Percentiles rank a stretch among this genome's conserved stretches.
Evolutionary conservation across 169 alveolate species (phyloP).

Genomic region (Cystoisospora suis): DNA sequence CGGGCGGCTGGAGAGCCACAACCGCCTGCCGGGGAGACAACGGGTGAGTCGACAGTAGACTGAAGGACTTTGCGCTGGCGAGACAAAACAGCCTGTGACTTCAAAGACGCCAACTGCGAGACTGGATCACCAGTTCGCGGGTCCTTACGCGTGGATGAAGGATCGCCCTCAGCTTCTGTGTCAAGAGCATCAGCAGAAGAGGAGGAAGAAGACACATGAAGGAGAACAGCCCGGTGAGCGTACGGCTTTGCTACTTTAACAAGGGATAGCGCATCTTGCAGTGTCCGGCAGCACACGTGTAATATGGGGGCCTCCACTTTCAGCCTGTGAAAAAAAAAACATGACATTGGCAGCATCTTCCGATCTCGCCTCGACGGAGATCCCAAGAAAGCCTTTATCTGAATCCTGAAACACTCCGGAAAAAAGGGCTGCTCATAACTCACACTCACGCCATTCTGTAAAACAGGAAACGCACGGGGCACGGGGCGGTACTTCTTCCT

Average conservation of each 20-base stretch:
- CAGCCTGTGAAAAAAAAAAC: background rate
- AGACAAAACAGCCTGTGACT: background rate
- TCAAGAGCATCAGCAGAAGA: background rate
- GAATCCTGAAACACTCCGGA: too few species aligned
- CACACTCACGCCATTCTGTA: too few species aligned
- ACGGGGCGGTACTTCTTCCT: too few species aligned
- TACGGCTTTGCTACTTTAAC: background rate
- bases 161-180: background rate
- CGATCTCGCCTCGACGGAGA: too few species aligned
- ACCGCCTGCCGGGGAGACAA: too few species aligned
- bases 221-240: background rate
- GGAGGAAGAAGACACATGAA: background rate
- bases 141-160: too few species aligned
- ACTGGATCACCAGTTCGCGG: background rate
- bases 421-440: too few species aligned
- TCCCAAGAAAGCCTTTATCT: too few species aligned
- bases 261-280: background rate
- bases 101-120: background rate
- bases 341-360: background rate
- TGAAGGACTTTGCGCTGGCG: too few species aligned
- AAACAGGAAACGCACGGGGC: too few species aligned
- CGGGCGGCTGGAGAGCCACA: too few species aligned
- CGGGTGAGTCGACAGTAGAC: too few species aligned
- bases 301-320: background rate
- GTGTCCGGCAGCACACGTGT: slow-evolving; percentile 6